These are phyloP conservation scores for Mimosa bimucronata DNA, from an alignment of 306 rosid genomes.

Conservation along the genomic window DNA sequence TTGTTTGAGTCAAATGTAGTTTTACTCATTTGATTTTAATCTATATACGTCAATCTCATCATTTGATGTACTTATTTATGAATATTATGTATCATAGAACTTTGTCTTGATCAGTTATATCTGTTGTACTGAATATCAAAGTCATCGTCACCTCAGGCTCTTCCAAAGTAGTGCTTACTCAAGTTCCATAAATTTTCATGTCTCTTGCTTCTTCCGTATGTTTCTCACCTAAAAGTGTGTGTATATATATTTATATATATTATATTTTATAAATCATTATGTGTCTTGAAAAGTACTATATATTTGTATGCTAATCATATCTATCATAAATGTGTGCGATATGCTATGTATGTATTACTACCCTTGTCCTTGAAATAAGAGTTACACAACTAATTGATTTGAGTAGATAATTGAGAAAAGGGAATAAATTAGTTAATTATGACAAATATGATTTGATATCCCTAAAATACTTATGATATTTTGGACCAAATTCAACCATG, in stretches of 20 bases:
- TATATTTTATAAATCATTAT: not conserved
- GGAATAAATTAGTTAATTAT: too few relatives aligned
- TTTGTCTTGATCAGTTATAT: constrained; percentile 18
- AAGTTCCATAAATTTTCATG: not conserved
- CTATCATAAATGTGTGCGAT: not conserved
- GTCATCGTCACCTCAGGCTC: not conserved
- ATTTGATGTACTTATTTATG: constrained; percentile 24
- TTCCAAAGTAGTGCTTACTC: constrained; percentile 25
- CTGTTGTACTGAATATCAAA: not conserved
- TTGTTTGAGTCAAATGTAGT: not conserved
- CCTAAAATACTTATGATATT: too few relatives aligned
- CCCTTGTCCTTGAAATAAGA: too few relatives aligned
- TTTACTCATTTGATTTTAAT: not conserved
- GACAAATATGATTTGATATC: too few relatives aligned
- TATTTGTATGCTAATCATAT: constrained; percentile 8
- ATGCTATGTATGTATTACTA: not conserved
- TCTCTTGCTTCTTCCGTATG: constrained; percentile 15
- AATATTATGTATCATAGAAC: constrained; percentile 14
- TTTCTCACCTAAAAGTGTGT: constrained; percentile 34
- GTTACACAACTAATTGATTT: too few relatives aligned
- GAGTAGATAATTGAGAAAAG: too few relatives aligned
- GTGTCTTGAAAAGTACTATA: constrained; percentile 2
- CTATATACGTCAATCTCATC: constrained; percentile 7
- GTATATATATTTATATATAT: too few relatives aligned
- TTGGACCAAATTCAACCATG: too few relatives aligned